These are phyloP conservation scores for Trichoderma cornu-damae DNA, from an alignment of 2,329 filamentous ascomycete genomes.

Conservation along the genomic window DNA sequence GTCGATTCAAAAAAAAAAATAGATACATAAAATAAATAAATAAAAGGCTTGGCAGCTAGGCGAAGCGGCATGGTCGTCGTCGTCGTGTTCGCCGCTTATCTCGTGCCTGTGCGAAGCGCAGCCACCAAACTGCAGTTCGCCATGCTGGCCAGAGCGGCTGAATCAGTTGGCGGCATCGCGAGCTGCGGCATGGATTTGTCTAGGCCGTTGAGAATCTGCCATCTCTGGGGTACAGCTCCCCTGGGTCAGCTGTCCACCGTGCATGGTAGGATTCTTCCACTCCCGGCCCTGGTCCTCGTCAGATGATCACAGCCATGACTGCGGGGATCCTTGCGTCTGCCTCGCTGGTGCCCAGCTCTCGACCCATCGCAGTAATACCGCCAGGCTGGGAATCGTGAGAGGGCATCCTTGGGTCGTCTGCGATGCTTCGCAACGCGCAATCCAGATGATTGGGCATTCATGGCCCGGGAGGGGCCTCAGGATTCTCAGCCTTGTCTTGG, in stretches of 20 bases:
- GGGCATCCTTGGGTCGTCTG: not conserved
- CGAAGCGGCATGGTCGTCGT: slow-evolving; percentile 1
- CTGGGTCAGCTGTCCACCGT: slow-evolving; percentile 11
- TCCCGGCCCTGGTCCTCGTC: slow-evolving; percentile 13
- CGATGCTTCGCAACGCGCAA: slow-evolving; percentile 1
- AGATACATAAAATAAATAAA: no score
- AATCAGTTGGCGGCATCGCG: not conserved
- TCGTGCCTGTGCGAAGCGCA: not conserved
- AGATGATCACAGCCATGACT: slow-evolving; percentile 11
- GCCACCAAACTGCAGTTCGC: not conserved
- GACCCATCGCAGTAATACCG: slow-evolving; percentile 8
- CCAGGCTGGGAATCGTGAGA: not conserved
- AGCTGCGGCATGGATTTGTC: slow-evolving; percentile 8
- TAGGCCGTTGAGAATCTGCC: not conserved
- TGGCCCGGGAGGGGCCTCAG: not conserved
- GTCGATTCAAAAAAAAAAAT: no score
- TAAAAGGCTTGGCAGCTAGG: not conserved
- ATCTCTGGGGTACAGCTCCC: slow-evolving; percentile 10
- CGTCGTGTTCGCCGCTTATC: not conserved
- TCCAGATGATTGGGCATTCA: not conserved
- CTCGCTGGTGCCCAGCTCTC: not conserved
- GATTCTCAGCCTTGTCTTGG: slow-evolving; percentile 6
- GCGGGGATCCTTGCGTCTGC: slow-evolving; percentile 15
- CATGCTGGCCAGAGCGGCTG: slow-evolving; percentile 7
- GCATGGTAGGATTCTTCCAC: slow-evolving; percentile 14